Percentiles rank a stretch among this genome's conserved stretches.
phyloP scores from a whole-genome alignment of 192 early-diverging fungal species.

The Borealophlyctis nickersoniae region DNA sequence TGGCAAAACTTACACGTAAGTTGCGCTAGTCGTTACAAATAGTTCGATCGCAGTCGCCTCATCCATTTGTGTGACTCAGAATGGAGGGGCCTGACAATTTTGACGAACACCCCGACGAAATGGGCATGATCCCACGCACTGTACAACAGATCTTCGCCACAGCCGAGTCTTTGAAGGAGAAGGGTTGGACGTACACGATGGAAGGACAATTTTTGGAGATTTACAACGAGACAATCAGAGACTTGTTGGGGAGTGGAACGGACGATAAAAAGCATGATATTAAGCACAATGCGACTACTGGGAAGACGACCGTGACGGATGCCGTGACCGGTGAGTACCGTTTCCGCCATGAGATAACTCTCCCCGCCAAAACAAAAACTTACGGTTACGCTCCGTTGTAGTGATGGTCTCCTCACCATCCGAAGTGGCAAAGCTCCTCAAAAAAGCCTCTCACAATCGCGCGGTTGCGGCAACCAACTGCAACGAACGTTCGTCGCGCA shows the following conservation, averaged over 20 bases:
- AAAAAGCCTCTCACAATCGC: conserved; percentile 76
- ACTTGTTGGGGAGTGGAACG: conserved; percentile 58
- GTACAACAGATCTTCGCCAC: conserved; percentile 84
- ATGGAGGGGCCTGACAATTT: conserved; percentile 50
- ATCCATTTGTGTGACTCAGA: conserved; percentile 19
- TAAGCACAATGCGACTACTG: conserved; percentile 66
- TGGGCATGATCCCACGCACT: conserved; percentile 94
- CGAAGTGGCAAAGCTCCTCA: conserved; percentile 69
- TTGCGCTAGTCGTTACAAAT: too few species aligned
- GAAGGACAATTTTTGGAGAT: conserved; percentile 92
- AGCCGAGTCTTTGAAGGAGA: conserved; percentile 63
- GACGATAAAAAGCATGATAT: conserved; percentile 77
- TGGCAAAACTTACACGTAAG: conserved; percentile 65
- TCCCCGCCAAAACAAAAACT: neutral
- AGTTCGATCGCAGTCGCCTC: neutral
- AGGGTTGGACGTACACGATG: conserved; percentile 87
- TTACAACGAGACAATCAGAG: conserved; percentile 91
- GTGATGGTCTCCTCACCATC: conserved; percentile 70
- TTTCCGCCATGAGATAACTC: too few species aligned
- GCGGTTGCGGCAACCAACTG: conserved; percentile 88
- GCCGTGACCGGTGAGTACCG: conserved; percentile 51
- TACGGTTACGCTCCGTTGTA: conserved; percentile 1
- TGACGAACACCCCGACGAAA: conserved; percentile 21
- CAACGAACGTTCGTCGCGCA: conserved; percentile 91
- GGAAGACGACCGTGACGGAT: conserved; percentile 79